phyloP scores from a whole-genome alignment of 2,329 filamentous ascomycete genomes.

The Teratosphaeriaceae sp. region DNA sequence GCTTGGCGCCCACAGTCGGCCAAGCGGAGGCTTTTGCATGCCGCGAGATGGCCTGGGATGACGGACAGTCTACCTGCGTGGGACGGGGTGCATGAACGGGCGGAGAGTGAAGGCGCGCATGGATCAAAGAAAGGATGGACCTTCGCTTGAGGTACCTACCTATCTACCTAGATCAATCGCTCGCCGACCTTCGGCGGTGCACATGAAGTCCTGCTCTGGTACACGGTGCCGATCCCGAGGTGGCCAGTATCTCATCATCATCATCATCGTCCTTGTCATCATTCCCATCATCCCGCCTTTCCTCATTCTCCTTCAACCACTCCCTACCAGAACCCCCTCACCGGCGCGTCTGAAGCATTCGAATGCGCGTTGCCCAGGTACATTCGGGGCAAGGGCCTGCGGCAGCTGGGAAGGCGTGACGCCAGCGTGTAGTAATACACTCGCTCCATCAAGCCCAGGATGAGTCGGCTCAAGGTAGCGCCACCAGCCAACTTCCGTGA shows the following conservation, averaged over 20 bases:
- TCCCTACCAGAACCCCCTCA: neutral
- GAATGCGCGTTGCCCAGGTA: neutral
- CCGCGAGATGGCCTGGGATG: neutral
- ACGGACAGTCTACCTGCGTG: neutral
- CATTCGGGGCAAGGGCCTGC: neutral
- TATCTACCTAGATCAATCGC: neutral
- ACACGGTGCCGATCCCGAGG: neutral
- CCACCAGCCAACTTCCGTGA: neutral
- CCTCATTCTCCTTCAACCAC: neutral
- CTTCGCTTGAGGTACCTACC: neutral
- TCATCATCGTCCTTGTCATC: neutral
- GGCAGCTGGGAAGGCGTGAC: neutral
- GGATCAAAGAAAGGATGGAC: neutral
- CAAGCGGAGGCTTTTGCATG: neutral
- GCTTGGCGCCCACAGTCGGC: neutral
- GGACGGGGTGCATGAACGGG: neutral
- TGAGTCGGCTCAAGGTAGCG: neutral
- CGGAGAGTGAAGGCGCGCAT: neutral
- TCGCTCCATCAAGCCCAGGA: neutral
- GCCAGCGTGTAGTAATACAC: neutral
- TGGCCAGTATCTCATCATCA: neutral
- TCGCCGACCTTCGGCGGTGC: neutral
- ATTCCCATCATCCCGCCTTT: neutral
- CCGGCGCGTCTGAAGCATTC: neutral
- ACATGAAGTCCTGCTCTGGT: neutral